A percentile compares a stretch with the other conserved stretches of the same genome.
These are phyloP conservation scores for Pythium biforme DNA, from an alignment of 352 stramenopile species.

Conservation along the genomic window DNA sequence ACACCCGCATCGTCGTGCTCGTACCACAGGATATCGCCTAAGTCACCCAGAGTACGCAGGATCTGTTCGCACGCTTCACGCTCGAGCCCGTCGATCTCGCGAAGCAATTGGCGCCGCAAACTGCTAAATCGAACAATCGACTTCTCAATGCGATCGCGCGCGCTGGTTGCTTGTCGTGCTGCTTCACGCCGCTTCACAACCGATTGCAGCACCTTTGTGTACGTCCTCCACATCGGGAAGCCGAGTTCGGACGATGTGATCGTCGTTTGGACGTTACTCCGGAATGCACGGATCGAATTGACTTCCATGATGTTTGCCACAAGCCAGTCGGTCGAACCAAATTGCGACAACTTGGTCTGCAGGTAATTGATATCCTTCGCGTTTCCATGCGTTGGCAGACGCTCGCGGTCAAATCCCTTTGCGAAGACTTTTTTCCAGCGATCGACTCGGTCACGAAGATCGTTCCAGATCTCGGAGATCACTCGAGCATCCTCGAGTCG, in stretches of 20 bases:
- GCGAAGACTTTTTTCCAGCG: slow-evolving; percentile 3
- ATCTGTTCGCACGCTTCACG: slow-evolving; percentile 14
- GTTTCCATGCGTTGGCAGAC: background rate
- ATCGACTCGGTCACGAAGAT: slow-evolving; percentile 3
- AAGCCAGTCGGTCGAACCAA: slow-evolving; percentile 7
- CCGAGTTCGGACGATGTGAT: slow-evolving; percentile 1
- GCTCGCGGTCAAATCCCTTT: background rate
- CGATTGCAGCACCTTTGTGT: background rate
- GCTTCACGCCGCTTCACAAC: slow-evolving; percentile 8
- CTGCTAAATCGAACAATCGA: slow-evolving; percentile 6
- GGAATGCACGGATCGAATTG: background rate
- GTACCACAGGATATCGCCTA: slow-evolving; percentile 27
- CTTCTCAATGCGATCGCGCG: background rate
- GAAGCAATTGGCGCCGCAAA: slow-evolving; percentile 5
- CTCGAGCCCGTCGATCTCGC: slow-evolving; percentile 7
- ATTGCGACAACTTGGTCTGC: background rate
- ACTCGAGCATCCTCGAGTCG: background rate
- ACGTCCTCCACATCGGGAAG: slow-evolving; percentile 22
- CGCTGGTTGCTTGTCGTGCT: background rate
- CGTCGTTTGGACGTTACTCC: background rate
- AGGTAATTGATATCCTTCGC: background rate
- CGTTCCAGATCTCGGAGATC: background rate
- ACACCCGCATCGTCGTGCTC: slow-evolving; percentile 13
- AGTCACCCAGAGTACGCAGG: slow-evolving; percentile 20
- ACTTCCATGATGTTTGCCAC: background rate